Percentiles rank a stretch among this genome's conserved stretches.
These are phyloP conservation scores for Rubia yunnanensis DNA, from an alignment of 257 asterid genomes.

Conservation along the genomic window DNA sequence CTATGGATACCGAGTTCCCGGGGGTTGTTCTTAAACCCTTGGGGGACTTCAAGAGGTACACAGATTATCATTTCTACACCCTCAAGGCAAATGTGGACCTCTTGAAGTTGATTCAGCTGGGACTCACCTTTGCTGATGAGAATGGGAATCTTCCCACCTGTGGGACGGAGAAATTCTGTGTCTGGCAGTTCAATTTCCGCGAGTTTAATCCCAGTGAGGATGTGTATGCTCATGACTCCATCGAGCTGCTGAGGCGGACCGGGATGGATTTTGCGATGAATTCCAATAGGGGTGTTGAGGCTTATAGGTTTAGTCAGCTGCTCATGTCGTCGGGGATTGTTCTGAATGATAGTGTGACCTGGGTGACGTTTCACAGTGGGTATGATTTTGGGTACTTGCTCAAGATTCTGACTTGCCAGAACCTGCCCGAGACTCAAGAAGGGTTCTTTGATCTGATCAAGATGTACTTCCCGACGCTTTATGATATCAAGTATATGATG, in stretches of 20 bases:
- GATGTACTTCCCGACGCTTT: constrained; percentile 23
- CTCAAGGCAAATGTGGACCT: constrained; percentile 32
- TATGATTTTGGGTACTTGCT: constrained; percentile 32
- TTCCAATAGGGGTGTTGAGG: constrained; percentile 21
- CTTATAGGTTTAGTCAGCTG: constrained; percentile 24
- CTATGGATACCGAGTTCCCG: constrained; percentile 34
- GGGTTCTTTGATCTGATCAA: constrained; percentile 24
- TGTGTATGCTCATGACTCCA: constrained; percentile 27
- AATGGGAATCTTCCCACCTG: constrained; percentile 36
- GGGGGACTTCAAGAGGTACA: constrained; percentile 17
- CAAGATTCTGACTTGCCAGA: constrained; percentile 25
- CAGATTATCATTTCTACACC: constrained; percentile 14
- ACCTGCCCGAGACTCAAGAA: constrained; percentile 24
- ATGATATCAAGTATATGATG: constrained; percentile 33
- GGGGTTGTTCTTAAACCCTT: constrained; percentile 28
- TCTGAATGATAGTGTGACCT: constrained; percentile 24
- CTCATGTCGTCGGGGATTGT: constrained; percentile 35
- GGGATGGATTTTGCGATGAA: constrained; percentile 31
- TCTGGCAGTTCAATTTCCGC: constrained; percentile 36
- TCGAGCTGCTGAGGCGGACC: constrained; percentile 23
- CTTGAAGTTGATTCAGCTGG: constrained; percentile 30
- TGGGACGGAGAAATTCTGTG: constrained; percentile 27
- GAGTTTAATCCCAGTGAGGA: constrained; percentile 27
- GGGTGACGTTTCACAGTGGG: constrained; percentile 29
- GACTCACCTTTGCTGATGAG: constrained; percentile 28